phyloP scores from a whole-genome alignment of 2,329 filamentous ascomycete genomes.

The Salinomyces thailandicus region DNA sequence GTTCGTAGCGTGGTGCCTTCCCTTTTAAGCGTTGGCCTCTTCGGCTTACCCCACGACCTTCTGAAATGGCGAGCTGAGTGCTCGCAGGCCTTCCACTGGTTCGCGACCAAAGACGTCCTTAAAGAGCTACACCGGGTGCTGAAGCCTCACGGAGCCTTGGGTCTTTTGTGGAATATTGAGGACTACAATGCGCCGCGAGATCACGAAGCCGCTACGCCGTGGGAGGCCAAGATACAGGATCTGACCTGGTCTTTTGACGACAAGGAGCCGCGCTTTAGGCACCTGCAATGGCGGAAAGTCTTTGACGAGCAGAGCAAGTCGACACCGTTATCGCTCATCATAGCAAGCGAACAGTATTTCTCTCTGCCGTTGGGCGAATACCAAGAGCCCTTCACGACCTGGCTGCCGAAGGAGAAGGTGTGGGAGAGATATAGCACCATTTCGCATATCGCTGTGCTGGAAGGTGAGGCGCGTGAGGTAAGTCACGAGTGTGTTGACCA shows the following conservation, averaged over 20 bases:
- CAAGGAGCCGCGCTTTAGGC: constrained; percentile 53
- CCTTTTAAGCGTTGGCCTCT: neutral
- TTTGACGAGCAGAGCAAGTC: constrained; percentile 50
- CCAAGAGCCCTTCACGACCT: constrained; percentile 46
- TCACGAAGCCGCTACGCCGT: constrained; percentile 47
- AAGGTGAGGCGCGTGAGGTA: constrained; percentile 39
- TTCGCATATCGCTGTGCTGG: constrained; percentile 55
- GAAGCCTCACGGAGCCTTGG: constrained; percentile 49
- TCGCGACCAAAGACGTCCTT: constrained; percentile 53
- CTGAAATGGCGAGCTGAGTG: constrained; percentile 3
- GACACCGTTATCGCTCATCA: constrained; percentile 37
- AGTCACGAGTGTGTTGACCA: constrained; percentile 8
- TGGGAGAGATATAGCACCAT: constrained; percentile 57
- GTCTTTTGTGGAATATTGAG: constrained; percentile 53
- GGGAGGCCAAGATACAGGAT: constrained; percentile 53
- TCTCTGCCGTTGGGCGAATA: constrained; percentile 51
- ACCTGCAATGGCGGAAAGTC: constrained; percentile 52
- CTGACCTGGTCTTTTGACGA: constrained; percentile 48
- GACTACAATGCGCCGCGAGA: constrained; percentile 49
- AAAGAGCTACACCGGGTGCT: constrained; percentile 58
- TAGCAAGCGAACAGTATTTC: constrained; percentile 43
- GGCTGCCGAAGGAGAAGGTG: constrained; percentile 48
- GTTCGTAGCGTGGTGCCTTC: constrained; percentile 16
- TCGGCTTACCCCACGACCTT: neutral
- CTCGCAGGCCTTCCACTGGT: constrained; percentile 43